Conservation (phyloP, 257 asterid genomes). For the Anisodus acutangulus region DNA sequence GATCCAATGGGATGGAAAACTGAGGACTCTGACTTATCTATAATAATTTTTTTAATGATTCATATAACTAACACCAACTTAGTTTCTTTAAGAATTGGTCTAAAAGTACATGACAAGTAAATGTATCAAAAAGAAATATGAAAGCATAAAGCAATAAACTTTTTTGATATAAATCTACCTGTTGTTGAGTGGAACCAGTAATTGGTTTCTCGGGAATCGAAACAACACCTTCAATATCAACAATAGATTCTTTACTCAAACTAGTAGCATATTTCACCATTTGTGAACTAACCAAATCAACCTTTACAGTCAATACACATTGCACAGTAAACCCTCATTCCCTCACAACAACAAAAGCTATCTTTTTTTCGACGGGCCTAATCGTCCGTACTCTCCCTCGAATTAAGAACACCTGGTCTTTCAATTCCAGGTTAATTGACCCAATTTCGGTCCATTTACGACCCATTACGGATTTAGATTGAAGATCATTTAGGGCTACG, state of each 20-base stretch:
- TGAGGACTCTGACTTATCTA: neutral
- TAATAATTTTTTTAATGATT: neutral
- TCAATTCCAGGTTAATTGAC: conserved; percentile 44
- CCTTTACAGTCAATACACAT: conserved; percentile 68
- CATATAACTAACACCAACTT: too few species aligned
- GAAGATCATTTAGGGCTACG: conserved; percentile 59
- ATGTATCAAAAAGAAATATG: too few species aligned
- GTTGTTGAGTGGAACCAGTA: conserved; percentile 86
- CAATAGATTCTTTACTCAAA: conserved; percentile 69
- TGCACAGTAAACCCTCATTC: conserved; percentile 81
- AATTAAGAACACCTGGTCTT: conserved; percentile 56
- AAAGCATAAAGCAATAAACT: too few species aligned
- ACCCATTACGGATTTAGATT: conserved; percentile 56
- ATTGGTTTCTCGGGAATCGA: conserved; percentile 65
- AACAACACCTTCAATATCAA: conserved; percentile 75
- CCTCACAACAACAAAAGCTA: conserved; percentile 80
- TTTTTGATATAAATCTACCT: conserved; percentile 47
- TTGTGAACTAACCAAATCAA: conserved; percentile 66
- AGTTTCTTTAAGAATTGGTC: too few species aligned
- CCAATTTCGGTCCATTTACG: conserved; percentile 55
- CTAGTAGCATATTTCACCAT: conserved; percentile 79
- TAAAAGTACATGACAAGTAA: too few species aligned
- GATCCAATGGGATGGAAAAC: neutral
- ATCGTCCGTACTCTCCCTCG: conserved; percentile 79
- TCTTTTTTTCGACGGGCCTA: conserved; percentile 74